Base-by-base conservation (phyloP, 2,329 filamentous ascomycete species). In the Knoxdaviesia proteae region DNA sequence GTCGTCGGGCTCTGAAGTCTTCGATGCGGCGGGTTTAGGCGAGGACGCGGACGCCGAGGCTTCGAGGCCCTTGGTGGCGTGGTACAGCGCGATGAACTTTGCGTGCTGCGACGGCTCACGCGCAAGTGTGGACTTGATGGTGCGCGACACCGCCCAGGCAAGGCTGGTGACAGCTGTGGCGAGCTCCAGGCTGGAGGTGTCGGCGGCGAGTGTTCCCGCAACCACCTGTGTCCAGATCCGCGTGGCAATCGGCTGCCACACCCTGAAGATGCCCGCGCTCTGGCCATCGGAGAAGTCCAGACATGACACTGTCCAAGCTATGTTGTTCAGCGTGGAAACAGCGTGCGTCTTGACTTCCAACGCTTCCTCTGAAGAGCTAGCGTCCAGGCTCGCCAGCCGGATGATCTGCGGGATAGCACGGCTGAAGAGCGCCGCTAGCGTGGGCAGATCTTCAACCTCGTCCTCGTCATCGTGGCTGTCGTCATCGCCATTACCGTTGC, bases 11-110 rank as follows among this genome's bases (percentile, higher is more conserved):
- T 57, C 52, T 20, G 20, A 20, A 3, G 20, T 20, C 43, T 47
- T 45, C 31, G 43, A 8, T 38, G 11, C 34, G 34, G 30, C 38
- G 35, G 36, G 33, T 39, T 46, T 48, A 42, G 8, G 49, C 41
- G 34, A 47, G 40, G 30, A 51, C 49, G 42, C 49, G 42, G 44
- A 44, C 20, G 51, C 37, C 11, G 47, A 44, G 42, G 49, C 49
- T 34, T 49, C 40, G 8, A 51, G 51, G 34, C 53, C 56, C 4
- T 40, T 39, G 29, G 71, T 71, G 30, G 72, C 73, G 41, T 74
- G 69, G 55, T 77, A 79, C 30, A 80, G 62, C 7, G 74, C 61
- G 51, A 80, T 76, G 57, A 80, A 79, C 48, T 69, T 74, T 47
- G 63, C 62, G 47, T 74, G 72, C 55, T 79, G 73, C 40, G 63